Conservation (phyloP, 2,329 filamentous ascomycete genomes). For the Cytospora chrysosperma region DNA sequence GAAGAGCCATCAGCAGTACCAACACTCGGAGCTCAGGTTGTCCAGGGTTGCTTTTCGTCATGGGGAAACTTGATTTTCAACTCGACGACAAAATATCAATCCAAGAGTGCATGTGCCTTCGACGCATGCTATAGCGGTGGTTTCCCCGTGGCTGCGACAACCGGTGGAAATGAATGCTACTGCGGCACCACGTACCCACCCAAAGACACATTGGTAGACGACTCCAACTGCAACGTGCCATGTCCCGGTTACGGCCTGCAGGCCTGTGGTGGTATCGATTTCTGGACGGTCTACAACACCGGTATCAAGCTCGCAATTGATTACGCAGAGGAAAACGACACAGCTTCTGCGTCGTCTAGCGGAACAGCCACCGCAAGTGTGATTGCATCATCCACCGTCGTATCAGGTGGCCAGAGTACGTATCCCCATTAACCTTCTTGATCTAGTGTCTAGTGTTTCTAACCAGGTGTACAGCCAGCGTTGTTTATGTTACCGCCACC, state of each 20-base stretch:
- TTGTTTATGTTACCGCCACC: constrained; percentile 31
- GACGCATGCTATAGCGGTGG: constrained; percentile 42
- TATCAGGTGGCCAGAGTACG: constrained; percentile 21
- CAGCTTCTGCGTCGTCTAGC: constrained; percentile 37
- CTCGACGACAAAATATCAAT: constrained; percentile 34
- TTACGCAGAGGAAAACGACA: constrained; percentile 30
- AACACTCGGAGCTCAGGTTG: constrained; percentile 37
- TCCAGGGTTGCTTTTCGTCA: constrained; percentile 53
- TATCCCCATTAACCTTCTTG: neutral
- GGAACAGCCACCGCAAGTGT: constrained; percentile 17
- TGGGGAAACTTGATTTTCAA: constrained; percentile 39
- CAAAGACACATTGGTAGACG: constrained; percentile 49
- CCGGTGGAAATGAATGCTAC: constrained; percentile 62
- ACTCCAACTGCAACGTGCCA: constrained; percentile 59
- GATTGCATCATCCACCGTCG: constrained; percentile 21
- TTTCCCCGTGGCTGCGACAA: constrained; percentile 61
- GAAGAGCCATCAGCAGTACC: constrained; percentile 42
- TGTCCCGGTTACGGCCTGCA: constrained; percentile 64
- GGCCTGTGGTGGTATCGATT: constrained; percentile 61
- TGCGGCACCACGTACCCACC: constrained; percentile 72
- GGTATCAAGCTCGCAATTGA: constrained; percentile 44
- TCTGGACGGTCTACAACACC: constrained; percentile 52
- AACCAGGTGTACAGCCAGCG: constrained; percentile 23
- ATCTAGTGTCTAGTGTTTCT: neutral
- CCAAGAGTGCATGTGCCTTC: constrained; percentile 43